Conservation (phyloP, 2,329 filamentous ascomycete species). For the Achaetomium macrosporum region DNA sequence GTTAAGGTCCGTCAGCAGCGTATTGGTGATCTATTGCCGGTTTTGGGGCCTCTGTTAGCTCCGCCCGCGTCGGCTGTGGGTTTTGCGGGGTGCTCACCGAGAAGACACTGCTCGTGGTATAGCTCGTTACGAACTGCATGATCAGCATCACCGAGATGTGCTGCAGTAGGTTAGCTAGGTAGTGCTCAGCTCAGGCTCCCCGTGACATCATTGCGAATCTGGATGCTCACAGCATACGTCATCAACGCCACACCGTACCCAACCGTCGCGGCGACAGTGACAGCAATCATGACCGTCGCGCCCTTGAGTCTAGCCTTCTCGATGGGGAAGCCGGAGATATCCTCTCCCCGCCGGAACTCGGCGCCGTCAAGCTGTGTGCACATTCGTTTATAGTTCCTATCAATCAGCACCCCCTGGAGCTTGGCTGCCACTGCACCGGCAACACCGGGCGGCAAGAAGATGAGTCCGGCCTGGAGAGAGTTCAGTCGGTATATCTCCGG, state of each 20-base stretch:
- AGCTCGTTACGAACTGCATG: neutral
- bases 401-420: constrained; percentile 29
- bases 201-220: neutral
- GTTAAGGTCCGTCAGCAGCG: no score
- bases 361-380: constrained; percentile 33
- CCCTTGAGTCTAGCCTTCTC: constrained; percentile 36
- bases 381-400: constrained; percentile 63
- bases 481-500: constrained; percentile 54
- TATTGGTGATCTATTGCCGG: no score
- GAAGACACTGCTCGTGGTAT: neutral
- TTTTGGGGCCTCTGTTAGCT: no score
- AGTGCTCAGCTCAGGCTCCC: neutral
- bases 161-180: neutral
- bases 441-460: constrained; percentile 40
- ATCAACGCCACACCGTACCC: neutral
- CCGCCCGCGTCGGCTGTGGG: no score
- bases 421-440: constrained; percentile 45
- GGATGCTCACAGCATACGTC: no score
- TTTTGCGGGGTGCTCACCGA: neutral
- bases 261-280: neutral
- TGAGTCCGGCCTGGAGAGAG: constrained; percentile 42
- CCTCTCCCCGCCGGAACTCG: constrained; percentile 50
- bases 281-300: neutral
- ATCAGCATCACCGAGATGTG: neutral
- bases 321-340: constrained; percentile 42